Percentiles rank a stretch among this genome's conserved stretches.
These are phyloP conservation scores for Serendipita sp. DNA, from an alignment of 768 basidiomycete species.

Conservation along the genomic window DNA sequence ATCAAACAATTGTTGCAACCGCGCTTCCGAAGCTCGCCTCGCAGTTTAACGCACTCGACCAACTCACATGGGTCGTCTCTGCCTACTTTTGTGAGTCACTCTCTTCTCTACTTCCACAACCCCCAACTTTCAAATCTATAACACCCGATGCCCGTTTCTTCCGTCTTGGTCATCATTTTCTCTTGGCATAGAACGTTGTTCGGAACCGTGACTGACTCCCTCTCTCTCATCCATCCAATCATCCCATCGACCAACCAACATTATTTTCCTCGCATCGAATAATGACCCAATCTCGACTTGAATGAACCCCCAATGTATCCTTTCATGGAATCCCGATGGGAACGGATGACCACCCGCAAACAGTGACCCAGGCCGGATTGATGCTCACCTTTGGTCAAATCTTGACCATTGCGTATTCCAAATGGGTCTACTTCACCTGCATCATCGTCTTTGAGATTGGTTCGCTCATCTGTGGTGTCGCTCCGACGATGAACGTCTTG, in stretches of 20 bases:
- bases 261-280: too few relatives aligned
- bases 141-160: too few relatives aligned
- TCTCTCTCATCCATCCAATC: too few relatives aligned
- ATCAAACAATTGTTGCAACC: conserved; percentile 20
- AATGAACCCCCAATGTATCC: too few relatives aligned
- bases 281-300: too few relatives aligned
- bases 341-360: too few relatives aligned
- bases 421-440: conserved; percentile 17
- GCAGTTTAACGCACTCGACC: conserved; percentile 7
- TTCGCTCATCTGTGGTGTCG: conserved; percentile 16
- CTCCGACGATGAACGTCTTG: conserved; percentile 15
- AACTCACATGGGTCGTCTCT: conserved; percentile 9
- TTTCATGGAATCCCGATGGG: too few relatives aligned
- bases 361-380: conserved; percentile 16
- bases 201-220: too few relatives aligned
- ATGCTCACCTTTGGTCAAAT: conserved; percentile 21
- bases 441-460: conserved; percentile 30
- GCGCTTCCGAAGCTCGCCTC: conserved; percentile 10
- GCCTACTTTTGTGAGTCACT: conserved; percentile 1
- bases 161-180: too few relatives aligned
- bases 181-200: too few relatives aligned
- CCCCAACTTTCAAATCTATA: too few relatives aligned
- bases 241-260: too few relatives aligned
- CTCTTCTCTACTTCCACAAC: neutral
- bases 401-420: conserved; percentile 19